Evolutionary conservation across 129 eudicot genomes (phyloP), one percentile per base, ranked within the genome.

Genomic region (Calendula officinalis): DNA sequence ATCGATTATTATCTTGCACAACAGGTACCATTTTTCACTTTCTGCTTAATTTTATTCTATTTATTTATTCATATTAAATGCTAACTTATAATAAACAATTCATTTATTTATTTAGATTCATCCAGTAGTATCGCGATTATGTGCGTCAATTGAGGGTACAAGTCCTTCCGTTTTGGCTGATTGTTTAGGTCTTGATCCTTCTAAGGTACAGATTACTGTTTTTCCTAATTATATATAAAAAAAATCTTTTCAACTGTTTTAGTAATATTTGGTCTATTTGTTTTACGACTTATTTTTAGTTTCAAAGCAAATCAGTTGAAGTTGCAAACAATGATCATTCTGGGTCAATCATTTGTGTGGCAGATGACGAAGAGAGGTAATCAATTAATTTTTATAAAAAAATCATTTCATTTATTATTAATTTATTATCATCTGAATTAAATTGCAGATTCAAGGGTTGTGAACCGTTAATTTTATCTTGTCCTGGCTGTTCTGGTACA

Each of bases 331-430:
- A 70, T 54, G 95, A 85, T 68, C 80, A 80, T 81, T 81, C 99
- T 38, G 78, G 81, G 83, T 75, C 76, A n/a, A 77, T 85, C 65
- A 67, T 86, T 52, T 75, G 74, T 67, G 66, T 75, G 9, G 60
- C 74, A 56, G 84, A 88, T 66, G 95, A 88, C 60, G 99, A 92
- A 57, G 99, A 92, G 79, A 92, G 99, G 96, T 88, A 74, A 44
- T 17, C 3, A 36, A 22, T 11, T 61, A 43, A 27, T 45, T 5
- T 44, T 16, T 50, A 22, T 22, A 7, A 6, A 5, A 49, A 8
- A 35, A 38, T 7, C 16, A 68, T 35, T 5, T 36, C 8, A 9
- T 54, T 45, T 40, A 2, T 22, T 2, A 22, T 22, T 22, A 22
- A 22, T 22, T 22, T 22, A 17, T 9, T 15, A 37, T 64, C 40